A percentile compares a stretch with the other conserved stretches of the same genome.
phyloP scores from a whole-genome alignment of 2,329 filamentous ascomycete genomes.

The Bipolaris bicolor region DNA sequence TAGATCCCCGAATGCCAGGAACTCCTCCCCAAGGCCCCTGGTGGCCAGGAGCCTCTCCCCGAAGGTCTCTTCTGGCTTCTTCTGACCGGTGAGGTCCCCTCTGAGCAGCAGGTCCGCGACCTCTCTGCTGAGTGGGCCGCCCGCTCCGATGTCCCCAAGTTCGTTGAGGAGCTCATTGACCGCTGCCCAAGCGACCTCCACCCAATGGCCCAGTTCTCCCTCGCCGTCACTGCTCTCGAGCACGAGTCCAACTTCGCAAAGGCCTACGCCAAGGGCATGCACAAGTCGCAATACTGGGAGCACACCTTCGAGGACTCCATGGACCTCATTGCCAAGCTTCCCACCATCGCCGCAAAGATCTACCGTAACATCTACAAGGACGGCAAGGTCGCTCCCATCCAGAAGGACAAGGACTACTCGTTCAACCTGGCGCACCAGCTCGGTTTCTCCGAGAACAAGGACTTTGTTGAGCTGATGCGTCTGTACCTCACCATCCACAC shows the following conservation, averaged over 20 bases:
- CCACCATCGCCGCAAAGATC: constrained; percentile 96
- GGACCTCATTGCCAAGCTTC: constrained; percentile 99
- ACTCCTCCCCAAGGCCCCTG: constrained; percentile 93
- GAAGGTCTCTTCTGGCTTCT: constrained; percentile 99
- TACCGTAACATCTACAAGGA: constrained; percentile 99
- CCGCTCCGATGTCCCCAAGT: constrained; percentile 95
- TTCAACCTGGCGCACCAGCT: constrained; percentile 99
- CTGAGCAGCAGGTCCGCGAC: constrained; percentile 97
- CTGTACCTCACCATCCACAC: constrained; percentile 99
- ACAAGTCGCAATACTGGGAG: constrained; percentile 99
- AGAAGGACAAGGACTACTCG: constrained; percentile 99
- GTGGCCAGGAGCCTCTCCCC: constrained; percentile 94
- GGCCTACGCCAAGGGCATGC: constrained; percentile 98
- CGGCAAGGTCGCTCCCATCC: constrained; percentile 92
- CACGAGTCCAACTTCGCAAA: constrained; percentile 97
- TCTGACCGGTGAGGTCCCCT: constrained; percentile 95
- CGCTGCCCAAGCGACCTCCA: constrained; percentile 98
- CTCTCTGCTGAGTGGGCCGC: constrained; percentile 99
- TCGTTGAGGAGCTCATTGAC: constrained; percentile 99
- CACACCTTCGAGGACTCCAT: constrained; percentile 99
- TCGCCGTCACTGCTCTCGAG: constrained; percentile 97
- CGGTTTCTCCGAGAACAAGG: constrained; percentile 90
- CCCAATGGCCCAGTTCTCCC: constrained; percentile 99
- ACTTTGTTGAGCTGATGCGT: constrained; percentile 98
- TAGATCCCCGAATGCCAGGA: constrained; percentile 97